phyloP scores from a whole-genome alignment of 2,329 filamentous ascomycete species.

The Alternaria arbusti region DNA sequence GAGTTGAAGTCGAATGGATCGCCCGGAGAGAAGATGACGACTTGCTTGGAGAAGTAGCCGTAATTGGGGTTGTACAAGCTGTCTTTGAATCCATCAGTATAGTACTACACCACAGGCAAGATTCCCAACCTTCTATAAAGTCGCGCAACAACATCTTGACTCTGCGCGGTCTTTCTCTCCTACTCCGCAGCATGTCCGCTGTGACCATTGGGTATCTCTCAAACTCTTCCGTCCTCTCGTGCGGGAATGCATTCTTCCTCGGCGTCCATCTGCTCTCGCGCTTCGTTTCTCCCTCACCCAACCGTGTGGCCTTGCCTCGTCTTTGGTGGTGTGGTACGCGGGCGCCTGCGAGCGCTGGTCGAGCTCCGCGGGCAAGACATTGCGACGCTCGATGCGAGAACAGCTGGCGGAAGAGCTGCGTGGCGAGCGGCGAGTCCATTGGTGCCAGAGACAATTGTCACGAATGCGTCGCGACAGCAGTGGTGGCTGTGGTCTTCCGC shows the following conservation, averaged over 20 bases:
- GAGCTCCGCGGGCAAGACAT: slow-evolving; percentile 56
- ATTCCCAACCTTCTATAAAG: slow-evolving; percentile 82
- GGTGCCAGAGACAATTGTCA: slow-evolving; percentile 22
- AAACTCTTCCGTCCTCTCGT: slow-evolving; percentile 82
- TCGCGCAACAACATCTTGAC: slow-evolving; percentile 98
- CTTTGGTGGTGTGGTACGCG: slow-evolving; percentile 36
- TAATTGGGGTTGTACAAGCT: slow-evolving; percentile 94
- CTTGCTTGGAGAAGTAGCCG: slow-evolving; percentile 95
- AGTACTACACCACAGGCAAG: not conserved
- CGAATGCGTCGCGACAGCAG: slow-evolving; percentile 17
- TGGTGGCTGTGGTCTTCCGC: slow-evolving; percentile 21
- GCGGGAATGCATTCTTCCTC: slow-evolving; percentile 74
- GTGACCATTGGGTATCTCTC: slow-evolving; percentile 83
- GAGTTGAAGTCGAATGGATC: slow-evolving; percentile 86
- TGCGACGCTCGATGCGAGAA: slow-evolving; percentile 73
- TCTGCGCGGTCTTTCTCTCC: slow-evolving; percentile 77
- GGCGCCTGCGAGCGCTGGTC: slow-evolving; percentile 48
- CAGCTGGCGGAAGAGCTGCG: slow-evolving; percentile 82
- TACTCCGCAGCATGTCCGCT: slow-evolving; percentile 73
- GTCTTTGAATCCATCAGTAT: slow-evolving; percentile 56
- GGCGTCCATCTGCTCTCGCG: slow-evolving; percentile 86
- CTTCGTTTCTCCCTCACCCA: slow-evolving; percentile 44
- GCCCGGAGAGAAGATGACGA: slow-evolving; percentile 92
- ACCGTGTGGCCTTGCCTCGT: slow-evolving; percentile 38
- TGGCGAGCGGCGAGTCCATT: slow-evolving; percentile 84